Percentiles rank a stretch among this genome's conserved stretches.
These are phyloP conservation scores for Eutypella sp. DNA, from an alignment of 2,329 filamentous ascomycete species.

Conservation along the genomic window DNA sequence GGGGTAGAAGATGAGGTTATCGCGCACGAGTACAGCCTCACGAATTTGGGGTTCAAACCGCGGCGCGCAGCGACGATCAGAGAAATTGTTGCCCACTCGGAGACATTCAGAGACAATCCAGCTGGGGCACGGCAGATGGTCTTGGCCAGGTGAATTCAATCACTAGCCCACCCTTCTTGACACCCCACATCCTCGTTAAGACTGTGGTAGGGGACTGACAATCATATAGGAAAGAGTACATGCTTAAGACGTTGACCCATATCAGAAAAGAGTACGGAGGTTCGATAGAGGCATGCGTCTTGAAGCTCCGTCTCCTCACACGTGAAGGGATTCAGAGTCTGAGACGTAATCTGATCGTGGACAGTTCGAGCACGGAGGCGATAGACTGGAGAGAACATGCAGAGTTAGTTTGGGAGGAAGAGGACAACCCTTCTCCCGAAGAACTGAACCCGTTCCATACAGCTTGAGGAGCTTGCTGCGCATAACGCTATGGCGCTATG, in stretches of 20 bases:
- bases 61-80: constrained; percentile 31
- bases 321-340: constrained; percentile 44
- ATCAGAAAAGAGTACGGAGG: constrained; percentile 57
- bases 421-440: no score
- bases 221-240: constrained; percentile 37
- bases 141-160: constrained; percentile 36
- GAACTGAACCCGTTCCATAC: no score
- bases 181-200: not conserved
- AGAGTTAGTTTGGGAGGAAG: not conserved
- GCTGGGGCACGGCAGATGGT: constrained; percentile 42
- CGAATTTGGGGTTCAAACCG: constrained; percentile 47
- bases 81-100: constrained; percentile 44
- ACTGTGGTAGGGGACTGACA: constrained; percentile 7
- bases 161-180: not conserved
- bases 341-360: constrained; percentile 23
- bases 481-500: no score
- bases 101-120: constrained; percentile 41
- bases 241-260: constrained; percentile 46
- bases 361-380: constrained; percentile 5
- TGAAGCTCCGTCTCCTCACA: constrained; percentile 51
- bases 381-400: not conserved
- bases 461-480: no score
- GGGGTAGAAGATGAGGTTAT: constrained; percentile 50
- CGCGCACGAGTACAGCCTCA: constrained; percentile 58
- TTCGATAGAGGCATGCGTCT: constrained; percentile 59